Evolutionary conservation across 345 rosid species (phyloP), one percentile per base, ranked within the genome.

Genomic region (Brassica juncea): DNA sequence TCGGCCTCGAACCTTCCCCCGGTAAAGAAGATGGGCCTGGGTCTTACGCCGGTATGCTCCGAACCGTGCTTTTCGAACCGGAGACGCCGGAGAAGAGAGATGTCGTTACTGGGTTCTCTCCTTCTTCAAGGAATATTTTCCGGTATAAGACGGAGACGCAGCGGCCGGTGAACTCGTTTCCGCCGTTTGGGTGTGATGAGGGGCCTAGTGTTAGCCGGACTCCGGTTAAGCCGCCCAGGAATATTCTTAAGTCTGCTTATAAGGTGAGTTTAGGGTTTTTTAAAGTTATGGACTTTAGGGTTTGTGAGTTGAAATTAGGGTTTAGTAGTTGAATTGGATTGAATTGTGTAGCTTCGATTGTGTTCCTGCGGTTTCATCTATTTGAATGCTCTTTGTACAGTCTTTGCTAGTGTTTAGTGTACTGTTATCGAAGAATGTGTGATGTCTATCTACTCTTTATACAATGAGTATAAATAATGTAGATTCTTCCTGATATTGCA

Each of bases 191-290:
- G 21, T 88, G 87, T 19, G 94, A 88, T 27, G 91, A 88, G 11
- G 57, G 79, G 2, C 91, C 89, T 55, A 93, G 92, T 37, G 87
- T 87, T 80, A 87, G 75, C 73, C 89, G 82, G 52, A 77, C 84
- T 65, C 93, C 97, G 1, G 97, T 86, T 37, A 92, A 91, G 89
- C 77, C 97, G 23, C 89, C 97, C 12, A 85, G 97, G 87, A 93
- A 92, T 88, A 97, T 96, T 57, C 87, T 89, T n/a, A 82, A 89
- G 80, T 93, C 98, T 25, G 94, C 99, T 19, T 92, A 86, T 83
- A 96, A 96, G 97, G 99, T 93, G 54, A 66, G 59, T 3, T 47
- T 49, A 49, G 57, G 19, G 19, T 4, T 49, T 49, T 49, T 31
- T 49, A n/a, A 49, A 49, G 57, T 49, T 49, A 5, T 49, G 8